phyloP scores from a whole-genome alignment of 305 asterid genomes.

The Ilex paraguariensis region DNA sequence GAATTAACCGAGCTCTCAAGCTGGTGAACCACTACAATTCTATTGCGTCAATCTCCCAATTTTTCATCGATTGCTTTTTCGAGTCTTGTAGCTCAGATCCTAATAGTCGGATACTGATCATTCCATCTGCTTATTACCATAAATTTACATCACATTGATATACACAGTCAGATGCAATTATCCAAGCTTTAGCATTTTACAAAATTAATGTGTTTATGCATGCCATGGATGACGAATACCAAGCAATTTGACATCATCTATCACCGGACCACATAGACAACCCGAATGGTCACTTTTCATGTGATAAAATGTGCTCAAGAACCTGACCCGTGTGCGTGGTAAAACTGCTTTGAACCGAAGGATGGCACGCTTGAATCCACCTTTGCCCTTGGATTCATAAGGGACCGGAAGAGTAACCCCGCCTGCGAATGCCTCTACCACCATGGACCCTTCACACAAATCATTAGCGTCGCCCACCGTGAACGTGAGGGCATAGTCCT shows the following conservation, averaged over 20 bases:
- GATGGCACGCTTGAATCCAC: constrained; percentile 46
- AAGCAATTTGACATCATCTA: constrained; percentile 68
- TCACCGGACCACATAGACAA: constrained; percentile 77
- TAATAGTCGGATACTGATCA: too few species aligned
- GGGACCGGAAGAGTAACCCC: constrained; percentile 33
- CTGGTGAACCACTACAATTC: too few species aligned
- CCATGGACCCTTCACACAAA: constrained; percentile 71
- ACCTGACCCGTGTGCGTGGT: constrained; percentile 48
- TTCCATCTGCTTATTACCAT: too few species aligned
- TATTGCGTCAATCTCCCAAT: too few species aligned
- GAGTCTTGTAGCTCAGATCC: too few species aligned
- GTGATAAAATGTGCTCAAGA: constrained; percentile 65
- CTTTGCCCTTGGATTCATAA: constrained; percentile 54
- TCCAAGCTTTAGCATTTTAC: too few species aligned
- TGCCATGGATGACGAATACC: constrained; percentile 28
- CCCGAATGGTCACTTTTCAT: constrained; percentile 74
- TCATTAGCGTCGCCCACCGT: constrained; percentile 64
- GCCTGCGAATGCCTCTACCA: constrained; percentile 65
- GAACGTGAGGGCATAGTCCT: constrained; percentile 47
- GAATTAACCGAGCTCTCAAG: too few species aligned
- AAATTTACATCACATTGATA: too few species aligned
- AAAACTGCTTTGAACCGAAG: constrained; percentile 49
- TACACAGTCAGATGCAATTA: too few species aligned
- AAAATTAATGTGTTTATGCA: background rate
- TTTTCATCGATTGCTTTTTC: too few species aligned